Evolutionary conservation across 2,329 filamentous ascomycete genomes (phyloP), one percentile per base, ranked within the genome.

Genomic region (Penicillium sclerotigenum): DNA sequence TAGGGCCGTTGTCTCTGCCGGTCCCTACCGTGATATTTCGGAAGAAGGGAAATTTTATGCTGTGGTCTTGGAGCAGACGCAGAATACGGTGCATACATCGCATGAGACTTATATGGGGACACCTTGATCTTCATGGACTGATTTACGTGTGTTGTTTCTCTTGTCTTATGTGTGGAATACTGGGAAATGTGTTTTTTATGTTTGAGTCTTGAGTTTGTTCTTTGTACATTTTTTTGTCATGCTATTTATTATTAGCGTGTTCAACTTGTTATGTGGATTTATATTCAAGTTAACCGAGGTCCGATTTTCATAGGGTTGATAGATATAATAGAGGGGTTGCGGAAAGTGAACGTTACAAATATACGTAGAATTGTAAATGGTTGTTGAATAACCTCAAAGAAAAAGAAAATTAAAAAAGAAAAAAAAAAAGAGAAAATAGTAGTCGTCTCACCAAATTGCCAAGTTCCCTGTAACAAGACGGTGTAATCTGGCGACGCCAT

Each of bases 401-500:
- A 33, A 36, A 36, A 5, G n/a, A n/a, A n/a, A n/a, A n/a, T n/a
- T n/a, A 18, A n/a, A 5, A 36, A 9, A n/a, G 0, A 54, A 57
- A 60, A 53, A 49, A 58, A 61, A 67, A 68, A 70, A 65, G 60
- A 4, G 63, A 59, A 62, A 63, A 57, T 59, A 63, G 66, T 55
- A 61, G 74, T 76, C 61, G 73, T 71, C 62, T 59, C 68, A 62
- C 71, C 72, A 69, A 69, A 64, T 62, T 70, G 67, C 60, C 62
- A 68, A 61, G 45, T 68, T 66, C 65, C 71, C 65, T 72, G 69
- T 72, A 73, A 73, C 67, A 64, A 62, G 66, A 67, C 64, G 76
- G 75, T 79, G 79, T 81, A 71, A 71, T 82, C 80, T 78, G 76
- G 73, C 73, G 70, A 75, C 79, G 80, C 80, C 79, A 80, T 73